A percentile compares a stretch with the other conserved stretches of the same genome.
Evolutionary conservation across 2,329 filamentous ascomycete species (phyloP).

Genomic region (Aspergillus aculeatinus): DNA sequence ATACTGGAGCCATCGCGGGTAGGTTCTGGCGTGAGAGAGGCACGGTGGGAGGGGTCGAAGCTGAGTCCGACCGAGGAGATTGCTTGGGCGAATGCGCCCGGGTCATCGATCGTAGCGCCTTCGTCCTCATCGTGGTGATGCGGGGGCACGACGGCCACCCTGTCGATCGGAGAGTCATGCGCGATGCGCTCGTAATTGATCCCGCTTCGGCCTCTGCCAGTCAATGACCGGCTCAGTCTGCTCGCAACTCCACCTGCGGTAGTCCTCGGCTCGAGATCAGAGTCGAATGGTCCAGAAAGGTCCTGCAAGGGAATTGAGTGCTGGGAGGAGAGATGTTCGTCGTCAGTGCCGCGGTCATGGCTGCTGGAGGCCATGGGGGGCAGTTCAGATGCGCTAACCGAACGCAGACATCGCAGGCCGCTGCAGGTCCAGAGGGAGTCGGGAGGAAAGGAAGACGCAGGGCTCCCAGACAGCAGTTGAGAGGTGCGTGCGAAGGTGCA

Average conservation of each 20-base stretch:
- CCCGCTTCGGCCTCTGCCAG: conserved; percentile 39
- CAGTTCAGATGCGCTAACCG: conserved; percentile 35
- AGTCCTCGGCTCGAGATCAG: conserved; percentile 32
- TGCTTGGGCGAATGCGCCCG: conserved; percentile 43
- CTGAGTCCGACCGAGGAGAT: conserved; percentile 44
- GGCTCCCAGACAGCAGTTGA: conserved; percentile 1
- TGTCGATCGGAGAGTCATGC: conserved; percentile 49
- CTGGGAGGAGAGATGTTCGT: conserved; percentile 27
- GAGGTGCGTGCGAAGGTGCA: not conserved
- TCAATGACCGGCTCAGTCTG: conserved; percentile 46
- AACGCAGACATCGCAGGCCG: conserved; percentile 41
- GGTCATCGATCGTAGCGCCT: conserved; percentile 36
- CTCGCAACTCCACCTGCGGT: conserved; percentile 35
- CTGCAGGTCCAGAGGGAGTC: conserved; percentile 5
- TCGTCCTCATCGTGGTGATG: conserved; percentile 27
- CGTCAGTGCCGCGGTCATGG: conserved; percentile 31
- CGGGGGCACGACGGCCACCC: conserved; percentile 22
- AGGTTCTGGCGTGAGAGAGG: conserved; percentile 20
- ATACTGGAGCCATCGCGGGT: conserved; percentile 26
- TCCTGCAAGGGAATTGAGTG: conserved; percentile 71
- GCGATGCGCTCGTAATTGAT: conserved; percentile 55
- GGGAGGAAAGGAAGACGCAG: conserved; percentile 5
- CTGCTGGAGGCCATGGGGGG: conserved; percentile 44
- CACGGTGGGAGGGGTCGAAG: conserved; percentile 32
- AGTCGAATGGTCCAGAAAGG: conserved; percentile 47